Conservation (phyloP, 1,284 basidiomycete genomes). For the Ceratobasidium sp. region DNA sequence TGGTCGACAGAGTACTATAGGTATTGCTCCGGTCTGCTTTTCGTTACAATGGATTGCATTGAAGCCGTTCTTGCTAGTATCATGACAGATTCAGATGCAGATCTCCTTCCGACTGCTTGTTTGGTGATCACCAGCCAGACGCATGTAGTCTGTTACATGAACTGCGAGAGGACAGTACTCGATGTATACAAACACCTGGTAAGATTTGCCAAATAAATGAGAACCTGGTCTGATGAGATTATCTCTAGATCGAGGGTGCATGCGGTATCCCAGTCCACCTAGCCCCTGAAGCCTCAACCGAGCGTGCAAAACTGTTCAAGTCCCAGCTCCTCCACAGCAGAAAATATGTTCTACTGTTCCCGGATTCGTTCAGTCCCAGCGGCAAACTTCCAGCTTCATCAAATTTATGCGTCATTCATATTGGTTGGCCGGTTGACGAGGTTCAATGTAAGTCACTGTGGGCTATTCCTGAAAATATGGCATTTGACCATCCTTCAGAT, state of each 20-base stretch:
- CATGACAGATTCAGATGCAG: slow-evolving; percentile 1
- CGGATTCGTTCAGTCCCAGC: not conserved
- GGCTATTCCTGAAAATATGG: too few relatives aligned
- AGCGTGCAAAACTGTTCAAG: not conserved
- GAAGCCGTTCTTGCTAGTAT: too few relatives aligned
- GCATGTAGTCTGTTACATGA: slow-evolving; percentile 17
- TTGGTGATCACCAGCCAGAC: not conserved
- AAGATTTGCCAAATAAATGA: too few relatives aligned
- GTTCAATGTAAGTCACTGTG: not conserved
- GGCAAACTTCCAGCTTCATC: not conserved
- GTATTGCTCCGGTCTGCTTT: too few relatives aligned
- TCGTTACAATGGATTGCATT: too few relatives aligned
- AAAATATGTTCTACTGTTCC: not conserved
- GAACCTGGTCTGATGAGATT: too few relatives aligned
- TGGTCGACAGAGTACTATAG: too few relatives aligned
- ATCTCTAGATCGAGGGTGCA: not conserved
- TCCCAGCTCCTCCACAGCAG: not conserved
- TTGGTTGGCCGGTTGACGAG: slow-evolving; percentile 4
- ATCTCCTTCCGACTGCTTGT: not conserved
- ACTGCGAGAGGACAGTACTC: not conserved
- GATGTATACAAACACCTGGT: slow-evolving; percentile 2
- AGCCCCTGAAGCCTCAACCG: not conserved
- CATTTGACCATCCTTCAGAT: not conserved
- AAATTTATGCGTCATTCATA: slow-evolving; percentile 6
- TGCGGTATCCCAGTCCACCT: not conserved